phyloP scores from a whole-genome alignment of 495 filamentous ascomycete species.

The Alectoria sarmentosa region DNA sequence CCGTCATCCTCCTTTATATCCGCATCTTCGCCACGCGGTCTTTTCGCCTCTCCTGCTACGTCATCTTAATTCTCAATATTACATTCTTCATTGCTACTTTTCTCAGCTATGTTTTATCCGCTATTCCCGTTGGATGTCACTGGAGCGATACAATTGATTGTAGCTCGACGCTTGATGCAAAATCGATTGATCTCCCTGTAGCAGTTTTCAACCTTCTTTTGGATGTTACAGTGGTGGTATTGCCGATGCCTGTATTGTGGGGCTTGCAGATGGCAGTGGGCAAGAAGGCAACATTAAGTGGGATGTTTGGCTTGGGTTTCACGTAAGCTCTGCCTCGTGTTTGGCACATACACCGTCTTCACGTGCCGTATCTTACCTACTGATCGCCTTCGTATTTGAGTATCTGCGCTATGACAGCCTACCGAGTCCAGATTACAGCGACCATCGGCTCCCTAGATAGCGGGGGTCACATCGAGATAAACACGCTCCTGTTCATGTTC shows the following conservation, averaged over 20 bases:
- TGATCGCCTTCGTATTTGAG: background rate
- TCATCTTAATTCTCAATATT: slow-evolving; percentile 22
- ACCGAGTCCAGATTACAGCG: slow-evolving; percentile 7
- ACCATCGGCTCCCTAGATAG: slow-evolving; percentile 2
- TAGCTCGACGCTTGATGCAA: slow-evolving; percentile 29
- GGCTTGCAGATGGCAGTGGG: slow-evolving; percentile 32
- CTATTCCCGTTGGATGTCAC: slow-evolving; percentile 26
- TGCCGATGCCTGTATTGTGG: slow-evolving; percentile 41
- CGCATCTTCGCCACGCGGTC: slow-evolving; percentile 29
- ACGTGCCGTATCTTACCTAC: background rate
- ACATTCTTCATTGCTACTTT: background rate
- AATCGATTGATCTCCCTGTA: slow-evolving; percentile 27
- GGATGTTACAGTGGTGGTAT: slow-evolving; percentile 34
- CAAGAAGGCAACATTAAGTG: slow-evolving; percentile 29
- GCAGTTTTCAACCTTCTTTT: slow-evolving; percentile 30
- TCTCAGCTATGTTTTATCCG: slow-evolving; percentile 26
- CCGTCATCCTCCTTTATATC: too few relatives aligned
- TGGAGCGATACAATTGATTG: slow-evolving; percentile 26
- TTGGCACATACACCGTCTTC: background rate
- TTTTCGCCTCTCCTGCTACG: slow-evolving; percentile 31
- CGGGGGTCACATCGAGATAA: background rate
- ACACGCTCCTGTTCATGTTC: slow-evolving; percentile 14
- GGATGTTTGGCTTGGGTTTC: slow-evolving; percentile 22
- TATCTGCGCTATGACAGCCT: slow-evolving; percentile 16
- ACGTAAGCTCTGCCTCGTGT: slow-evolving; percentile 10